A percentile compares a stretch with the other conserved stretches of the same genome.
These are phyloP conservation scores for Cynara cardunculus DNA, from an alignment of 129 eudicot species.

Conservation along the genomic window DNA sequence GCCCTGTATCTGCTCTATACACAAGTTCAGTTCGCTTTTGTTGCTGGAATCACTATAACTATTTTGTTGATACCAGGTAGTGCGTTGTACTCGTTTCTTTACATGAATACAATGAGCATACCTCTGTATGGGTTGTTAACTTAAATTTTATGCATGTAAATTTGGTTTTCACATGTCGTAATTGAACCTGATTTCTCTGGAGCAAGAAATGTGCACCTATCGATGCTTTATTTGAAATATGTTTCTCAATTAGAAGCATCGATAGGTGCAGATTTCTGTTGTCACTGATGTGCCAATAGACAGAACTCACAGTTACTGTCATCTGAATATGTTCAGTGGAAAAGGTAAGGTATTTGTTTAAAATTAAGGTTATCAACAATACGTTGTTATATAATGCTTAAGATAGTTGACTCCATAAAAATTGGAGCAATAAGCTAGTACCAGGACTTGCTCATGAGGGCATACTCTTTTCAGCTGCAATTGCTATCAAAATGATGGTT, in stretches of 20 bases:
- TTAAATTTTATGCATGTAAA: neutral
- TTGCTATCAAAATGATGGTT: neutral
- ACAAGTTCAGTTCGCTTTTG: slow-evolving; percentile 93
- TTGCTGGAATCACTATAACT: slow-evolving; percentile 81
- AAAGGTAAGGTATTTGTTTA: neutral
- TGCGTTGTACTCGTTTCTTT: neutral
- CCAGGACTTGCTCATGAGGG: neutral
- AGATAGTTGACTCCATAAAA: neutral
- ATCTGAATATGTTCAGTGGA: neutral
- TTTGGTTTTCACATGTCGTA: neutral
- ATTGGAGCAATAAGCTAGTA: neutral
- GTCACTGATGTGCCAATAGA: neutral
- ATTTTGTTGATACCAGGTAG: slow-evolving; percentile 91
- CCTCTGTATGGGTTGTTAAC: neutral
- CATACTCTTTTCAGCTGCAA: neutral
- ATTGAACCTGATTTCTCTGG: neutral
- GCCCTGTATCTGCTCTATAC: slow-evolving; percentile 82
- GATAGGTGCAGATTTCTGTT: neutral
- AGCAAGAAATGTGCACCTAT: neutral
- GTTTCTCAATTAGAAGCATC: neutral
- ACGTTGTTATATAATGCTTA: neutral
- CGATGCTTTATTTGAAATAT: neutral
- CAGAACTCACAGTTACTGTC: neutral
- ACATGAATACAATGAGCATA: neutral
- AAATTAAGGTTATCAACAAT: neutral